Conservation (phyloP, 1,284 basidiomycete genomes). For the Waitea zeae region DNA sequence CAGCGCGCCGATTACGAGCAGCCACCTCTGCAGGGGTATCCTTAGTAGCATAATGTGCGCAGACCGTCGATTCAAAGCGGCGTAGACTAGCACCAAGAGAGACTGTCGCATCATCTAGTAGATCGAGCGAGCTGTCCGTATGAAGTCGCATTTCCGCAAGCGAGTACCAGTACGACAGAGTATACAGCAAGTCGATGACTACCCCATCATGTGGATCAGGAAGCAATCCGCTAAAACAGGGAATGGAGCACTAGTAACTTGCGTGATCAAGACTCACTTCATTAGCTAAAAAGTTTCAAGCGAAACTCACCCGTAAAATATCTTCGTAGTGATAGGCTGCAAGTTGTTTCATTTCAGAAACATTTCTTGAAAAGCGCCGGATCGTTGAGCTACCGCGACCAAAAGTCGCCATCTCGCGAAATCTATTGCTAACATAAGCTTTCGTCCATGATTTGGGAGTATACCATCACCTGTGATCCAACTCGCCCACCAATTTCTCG, state of each 20-base stretch:
- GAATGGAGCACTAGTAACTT: constrained; percentile 15
- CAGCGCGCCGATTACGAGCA: too few species aligned
- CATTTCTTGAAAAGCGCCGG: constrained; percentile 10
- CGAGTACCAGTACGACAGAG: too few species aligned
- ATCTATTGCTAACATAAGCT: constrained; percentile 6
- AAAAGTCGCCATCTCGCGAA: constrained; percentile 10
- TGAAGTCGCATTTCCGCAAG: too few species aligned
- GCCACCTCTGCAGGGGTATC: too few species aligned
- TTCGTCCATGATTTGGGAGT: background rate
- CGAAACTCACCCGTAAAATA: constrained; percentile 11
- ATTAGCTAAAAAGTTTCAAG: constrained; percentile 5
- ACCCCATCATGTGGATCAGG: constrained; percentile 10
- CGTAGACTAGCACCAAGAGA: too few species aligned
- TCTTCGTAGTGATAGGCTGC: constrained; percentile 14
- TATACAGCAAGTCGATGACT: too few species aligned
- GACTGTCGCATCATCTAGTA: too few species aligned
- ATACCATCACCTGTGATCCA: constrained; percentile 10
- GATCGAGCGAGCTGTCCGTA: too few species aligned
- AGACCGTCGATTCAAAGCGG: too few species aligned
- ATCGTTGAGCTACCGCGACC: constrained; percentile 13
- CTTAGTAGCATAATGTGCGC: too few species aligned
- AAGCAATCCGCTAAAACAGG: constrained; percentile 16
- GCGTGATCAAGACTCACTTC: constrained; percentile 1
- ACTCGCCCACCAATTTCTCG: constrained; percentile 3
- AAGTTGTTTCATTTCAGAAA: constrained; percentile 11